Evolutionary conservation across 225 moss, liverwort and hornwort genomes (phyloP).

Genomic region (Pleurozium schreberi): DNA sequence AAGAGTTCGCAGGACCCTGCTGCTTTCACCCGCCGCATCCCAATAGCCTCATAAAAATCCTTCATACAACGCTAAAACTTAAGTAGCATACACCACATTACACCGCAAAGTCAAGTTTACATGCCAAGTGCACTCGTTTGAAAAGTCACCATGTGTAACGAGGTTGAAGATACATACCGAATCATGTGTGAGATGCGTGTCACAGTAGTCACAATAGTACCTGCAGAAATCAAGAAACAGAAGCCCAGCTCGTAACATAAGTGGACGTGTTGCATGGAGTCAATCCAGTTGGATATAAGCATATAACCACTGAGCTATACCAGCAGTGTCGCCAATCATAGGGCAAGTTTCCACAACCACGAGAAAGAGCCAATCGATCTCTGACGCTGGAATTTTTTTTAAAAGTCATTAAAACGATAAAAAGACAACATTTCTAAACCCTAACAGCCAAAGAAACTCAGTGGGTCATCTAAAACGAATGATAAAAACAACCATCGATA

Average conservation of each 20-base stretch:
- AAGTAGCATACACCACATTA: not conserved
- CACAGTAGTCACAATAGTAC: slow-evolving; percentile 98
- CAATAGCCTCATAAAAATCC: not conserved
- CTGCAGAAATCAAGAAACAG: slow-evolving; percentile 25
- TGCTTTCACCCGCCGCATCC: not conserved
- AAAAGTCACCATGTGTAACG: not conserved
- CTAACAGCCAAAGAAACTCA: not conserved
- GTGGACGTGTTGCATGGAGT: not conserved
- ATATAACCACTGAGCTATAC: not conserved
- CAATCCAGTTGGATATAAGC: not conserved
- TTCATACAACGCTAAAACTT: not conserved
- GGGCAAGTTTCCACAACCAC: not conserved
- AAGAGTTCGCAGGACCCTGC: not conserved
- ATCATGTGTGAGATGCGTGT: slow-evolving; percentile 96
- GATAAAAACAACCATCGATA: not conserved
- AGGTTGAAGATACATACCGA: slow-evolving; percentile 50
- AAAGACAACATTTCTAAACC: not conserved
- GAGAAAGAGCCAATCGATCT: not conserved
- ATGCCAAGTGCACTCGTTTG: not conserved
- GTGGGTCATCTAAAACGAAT: not conserved
- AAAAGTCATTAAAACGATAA: not conserved
- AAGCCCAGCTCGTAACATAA: not conserved
- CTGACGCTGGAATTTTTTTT: not conserved
- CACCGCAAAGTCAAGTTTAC: not conserved
- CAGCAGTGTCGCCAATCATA: not conserved